Evolutionary conservation across 192 early-diverging fungal genomes (phyloP), one percentile per base, ranked within the genome.

Genomic region (Rhizophagus sp.): DNA sequence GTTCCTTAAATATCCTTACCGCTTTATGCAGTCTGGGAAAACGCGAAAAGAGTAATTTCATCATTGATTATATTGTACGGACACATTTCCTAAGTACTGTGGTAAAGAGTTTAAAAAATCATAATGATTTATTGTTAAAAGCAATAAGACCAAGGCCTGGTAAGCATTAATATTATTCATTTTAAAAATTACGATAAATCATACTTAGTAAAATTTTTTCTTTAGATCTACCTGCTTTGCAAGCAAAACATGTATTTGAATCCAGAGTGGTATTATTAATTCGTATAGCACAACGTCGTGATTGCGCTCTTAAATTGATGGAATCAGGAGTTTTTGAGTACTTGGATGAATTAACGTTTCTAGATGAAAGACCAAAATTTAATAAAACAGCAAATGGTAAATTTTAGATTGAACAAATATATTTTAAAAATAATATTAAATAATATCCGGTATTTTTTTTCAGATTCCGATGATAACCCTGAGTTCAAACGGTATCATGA

Each of bases 241-340:
- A 47, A 68, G 80, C 84, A 84, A 76, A 66, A 88, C 17, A 81
- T 86, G 0, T 95, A 70, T 95, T 92, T 83, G 93, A 97, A 79
- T 82, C 92, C 9, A 95, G 95, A 86, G 90, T 97, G 89, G 82
- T 89, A 0, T 87, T 98, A 34, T 90, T 98, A 76, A 81, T 95
- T 68, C 90, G 95, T n/a, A 82, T 98, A 52, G 88, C 94, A 4
- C 90, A 92, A 81, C 85, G 86, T 10, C 79, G 84, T 12, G 93
- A 94, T 27, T 96, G 95, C 22, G 91, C 96, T 1, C 90, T 94
- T 68, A 88, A 89, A 76, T 84, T 98, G 41, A 70, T 97, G 25
- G 93, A 95, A 44, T 89, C 90, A 82, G 94, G 94, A 15, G 83
- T 96, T 25, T 81, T 97, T 24, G 96, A 97, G 61, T 87, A 88